Evolutionary conservation across 192 early-diverging fungal species (phyloP).

Genomic region (Jimgerdemannia lactiflua): DNA sequence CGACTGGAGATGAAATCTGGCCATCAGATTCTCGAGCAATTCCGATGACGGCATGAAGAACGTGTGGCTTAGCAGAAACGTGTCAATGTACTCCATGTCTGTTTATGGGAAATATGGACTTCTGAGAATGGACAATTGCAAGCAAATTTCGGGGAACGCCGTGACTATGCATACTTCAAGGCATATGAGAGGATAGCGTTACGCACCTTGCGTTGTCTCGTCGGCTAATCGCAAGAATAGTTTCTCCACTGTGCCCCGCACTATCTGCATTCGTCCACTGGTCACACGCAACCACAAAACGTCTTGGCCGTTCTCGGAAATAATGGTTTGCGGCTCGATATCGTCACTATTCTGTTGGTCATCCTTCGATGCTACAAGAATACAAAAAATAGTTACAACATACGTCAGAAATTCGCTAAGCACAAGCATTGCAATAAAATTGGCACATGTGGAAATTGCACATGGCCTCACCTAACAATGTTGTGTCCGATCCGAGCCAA

Average conservation of each 20-base stretch:
- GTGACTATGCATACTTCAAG: background rate
- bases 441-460: too few relatives aligned
- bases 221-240: slow-evolving; percentile 60
- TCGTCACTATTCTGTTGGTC: background rate
- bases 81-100: slow-evolving; percentile 70
- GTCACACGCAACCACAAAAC: slow-evolving; percentile 53
- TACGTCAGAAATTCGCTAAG: background rate
- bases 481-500: background rate
- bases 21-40: slow-evolving; percentile 53
- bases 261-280: slow-evolving; percentile 47
- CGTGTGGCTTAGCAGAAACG: slow-evolving; percentile 53
- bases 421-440: too few relatives aligned
- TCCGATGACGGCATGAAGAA: slow-evolving; percentile 57
- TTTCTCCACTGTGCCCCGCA: slow-evolving; percentile 62
- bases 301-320: slow-evolving; percentile 52
- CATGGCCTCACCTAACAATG: background rate
- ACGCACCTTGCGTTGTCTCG: slow-evolving; percentile 56
- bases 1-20: slow-evolving; percentile 54
- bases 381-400: background rate
- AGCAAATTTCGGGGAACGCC: too few relatives aligned
- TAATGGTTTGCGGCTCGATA: slow-evolving; percentile 10
- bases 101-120: background rate
- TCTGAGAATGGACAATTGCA: too few relatives aligned
- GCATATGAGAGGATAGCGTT: background rate
- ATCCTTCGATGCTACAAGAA: background rate